phyloP scores from a whole-genome alignment of 805 yeast genomes.

The Candida glaebosa region DNA sequence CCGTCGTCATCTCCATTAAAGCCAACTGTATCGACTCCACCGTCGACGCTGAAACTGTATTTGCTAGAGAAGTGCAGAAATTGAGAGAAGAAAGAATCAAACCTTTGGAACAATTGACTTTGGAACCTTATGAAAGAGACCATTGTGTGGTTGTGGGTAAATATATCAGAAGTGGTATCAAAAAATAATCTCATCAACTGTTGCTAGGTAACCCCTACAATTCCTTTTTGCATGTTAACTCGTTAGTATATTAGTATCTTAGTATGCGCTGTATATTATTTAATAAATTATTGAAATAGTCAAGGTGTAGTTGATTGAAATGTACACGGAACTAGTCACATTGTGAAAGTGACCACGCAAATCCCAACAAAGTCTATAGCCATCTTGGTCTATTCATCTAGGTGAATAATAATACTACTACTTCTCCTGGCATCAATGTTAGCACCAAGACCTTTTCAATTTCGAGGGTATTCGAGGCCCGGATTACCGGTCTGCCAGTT shows the following conservation, averaged over 20 bases:
- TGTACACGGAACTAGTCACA: too few relatives aligned
- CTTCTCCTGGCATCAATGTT: too few relatives aligned
- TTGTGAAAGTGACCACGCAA: too few relatives aligned
- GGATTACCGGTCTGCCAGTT: too few relatives aligned
- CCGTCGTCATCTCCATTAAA: conserved; percentile 97
- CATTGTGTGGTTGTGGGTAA: conserved; percentile 98
- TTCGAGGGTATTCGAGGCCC: too few relatives aligned
- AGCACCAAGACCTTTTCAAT: too few relatives aligned
- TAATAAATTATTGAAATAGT: background rate
- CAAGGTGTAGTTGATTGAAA: too few relatives aligned
- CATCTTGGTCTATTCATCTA: too few relatives aligned
- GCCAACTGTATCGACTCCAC: conserved; percentile 99
- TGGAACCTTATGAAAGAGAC: conserved; percentile 99
- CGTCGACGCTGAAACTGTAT: conserved; percentile 98
- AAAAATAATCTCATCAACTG: conserved; percentile 28
- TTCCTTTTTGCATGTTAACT: background rate
- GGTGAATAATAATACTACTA: too few relatives aligned
- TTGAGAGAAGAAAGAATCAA: conserved; percentile 98
- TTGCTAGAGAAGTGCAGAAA: conserved; percentile 98
- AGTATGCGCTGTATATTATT: too few relatives aligned
- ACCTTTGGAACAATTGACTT: conserved; percentile 96
- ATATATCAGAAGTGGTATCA: conserved; percentile 86
- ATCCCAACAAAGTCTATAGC: too few relatives aligned
- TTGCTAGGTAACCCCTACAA: background rate
- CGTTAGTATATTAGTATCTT: background rate